Conservation (phyloP, 768 basidiomycete genomes). For the Leccinum uliginosum region DNA sequence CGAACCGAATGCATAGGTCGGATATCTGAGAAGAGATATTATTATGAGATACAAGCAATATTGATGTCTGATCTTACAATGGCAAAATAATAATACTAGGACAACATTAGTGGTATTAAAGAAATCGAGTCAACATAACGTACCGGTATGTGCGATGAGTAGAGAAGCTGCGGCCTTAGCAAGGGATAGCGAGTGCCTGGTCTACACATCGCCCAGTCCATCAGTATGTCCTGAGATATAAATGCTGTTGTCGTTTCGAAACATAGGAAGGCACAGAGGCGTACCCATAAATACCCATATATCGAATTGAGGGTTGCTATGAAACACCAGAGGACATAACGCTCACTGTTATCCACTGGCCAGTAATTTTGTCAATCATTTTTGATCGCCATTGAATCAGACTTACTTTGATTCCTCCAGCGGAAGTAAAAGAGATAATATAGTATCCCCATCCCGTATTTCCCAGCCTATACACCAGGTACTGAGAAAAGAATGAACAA, state of each 20-base stretch:
- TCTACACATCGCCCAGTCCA: conserved; percentile 89
- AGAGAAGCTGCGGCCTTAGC: conserved; percentile 73
- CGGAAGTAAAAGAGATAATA: conserved; percentile 64
- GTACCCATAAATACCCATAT: conserved; percentile 79
- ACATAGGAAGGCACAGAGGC: conserved; percentile 17
- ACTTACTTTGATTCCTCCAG: conserved; percentile 68
- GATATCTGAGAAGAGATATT: conserved; percentile 47
- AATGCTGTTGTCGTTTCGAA: neutral
- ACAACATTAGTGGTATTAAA: neutral
- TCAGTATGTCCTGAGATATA: conserved; percentile 63
- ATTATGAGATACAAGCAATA: neutral
- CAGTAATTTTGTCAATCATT: neutral
- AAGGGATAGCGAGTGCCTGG: conserved; percentile 51
- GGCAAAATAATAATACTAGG: conserved; percentile 72
- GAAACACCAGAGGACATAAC: conserved; percentile 68
- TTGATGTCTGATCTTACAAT: conserved; percentile 44
- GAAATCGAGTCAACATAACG: conserved; percentile 12
- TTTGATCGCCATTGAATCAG: neutral
- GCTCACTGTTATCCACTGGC: conserved; percentile 35
- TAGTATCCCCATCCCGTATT: conserved; percentile 68
- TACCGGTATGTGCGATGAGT: conserved; percentile 58
- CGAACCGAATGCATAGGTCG: conserved; percentile 74
- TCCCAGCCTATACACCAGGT: conserved; percentile 60
- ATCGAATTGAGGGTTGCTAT: conserved; percentile 56
- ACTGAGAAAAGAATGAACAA: neutral